Conservation (phyloP, 75 land plant genomes). For the Isoetes taiwanensis region DNA sequence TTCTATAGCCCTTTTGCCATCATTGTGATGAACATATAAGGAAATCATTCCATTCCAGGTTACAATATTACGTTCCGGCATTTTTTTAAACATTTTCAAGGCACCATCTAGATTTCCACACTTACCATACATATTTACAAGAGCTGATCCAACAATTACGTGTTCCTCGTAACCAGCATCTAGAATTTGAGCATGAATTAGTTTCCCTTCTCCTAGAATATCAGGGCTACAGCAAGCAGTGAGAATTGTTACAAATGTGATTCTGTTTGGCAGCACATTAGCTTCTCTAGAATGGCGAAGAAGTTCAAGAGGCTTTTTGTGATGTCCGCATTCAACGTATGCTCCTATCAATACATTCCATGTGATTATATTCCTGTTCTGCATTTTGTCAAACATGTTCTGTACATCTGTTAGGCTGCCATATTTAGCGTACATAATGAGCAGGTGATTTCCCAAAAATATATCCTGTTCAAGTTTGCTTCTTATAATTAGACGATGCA, state of each 20-base stretch:
- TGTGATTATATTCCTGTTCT: background rate
- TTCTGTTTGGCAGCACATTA: background rate
- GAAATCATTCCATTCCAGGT: slow-evolving; percentile 54
- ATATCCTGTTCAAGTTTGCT: slow-evolving; percentile 5
- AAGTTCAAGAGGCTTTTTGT: background rate
- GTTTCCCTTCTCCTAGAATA: background rate
- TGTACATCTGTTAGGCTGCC: background rate
- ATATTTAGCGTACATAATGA: background rate
- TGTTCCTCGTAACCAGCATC: background rate
- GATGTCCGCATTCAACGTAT: background rate
- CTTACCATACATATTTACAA: slow-evolving; percentile 19
- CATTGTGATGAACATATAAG: slow-evolving; percentile 33
- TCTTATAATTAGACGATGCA: too few relatives aligned
- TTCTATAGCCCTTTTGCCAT: background rate
- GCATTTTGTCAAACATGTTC: background rate
- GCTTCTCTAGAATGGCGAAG: background rate
- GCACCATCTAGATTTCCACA: slow-evolving; percentile 32
- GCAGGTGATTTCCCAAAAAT: background rate
- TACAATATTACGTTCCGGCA: slow-evolving; percentile 28
- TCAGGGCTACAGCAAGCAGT: background rate
- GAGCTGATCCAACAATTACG: background rate
- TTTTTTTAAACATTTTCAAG: slow-evolving; percentile 23
- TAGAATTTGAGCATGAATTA: background rate
- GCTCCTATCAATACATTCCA: background rate
- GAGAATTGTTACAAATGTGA: background rate